Conservation (phyloP, 441 rosid genomes). For the Arabidopsis lyrata region DNA sequence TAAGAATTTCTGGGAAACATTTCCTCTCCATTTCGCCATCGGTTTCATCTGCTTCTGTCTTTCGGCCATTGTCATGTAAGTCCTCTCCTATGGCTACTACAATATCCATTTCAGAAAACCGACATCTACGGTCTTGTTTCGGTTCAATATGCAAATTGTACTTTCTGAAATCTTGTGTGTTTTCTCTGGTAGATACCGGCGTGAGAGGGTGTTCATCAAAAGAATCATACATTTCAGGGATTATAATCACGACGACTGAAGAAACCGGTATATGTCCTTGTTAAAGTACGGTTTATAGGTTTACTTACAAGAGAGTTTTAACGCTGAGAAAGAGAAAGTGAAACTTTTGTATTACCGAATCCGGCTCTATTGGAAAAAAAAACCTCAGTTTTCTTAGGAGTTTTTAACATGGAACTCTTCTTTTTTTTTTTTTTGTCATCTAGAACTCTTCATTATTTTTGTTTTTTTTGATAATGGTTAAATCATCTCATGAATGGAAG, state of each 20-base stretch:
- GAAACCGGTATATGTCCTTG: background rate
- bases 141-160: background rate
- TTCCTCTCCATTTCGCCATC: slow-evolving; percentile 65
- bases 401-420: background rate
- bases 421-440: background rate
- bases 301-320: background rate
- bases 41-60: slow-evolving; percentile 78
- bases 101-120: slow-evolving; percentile 2
- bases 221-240: slow-evolving; percentile 67
- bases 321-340: background rate
- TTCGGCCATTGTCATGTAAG: slow-evolving; percentile 75
- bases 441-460: background rate
- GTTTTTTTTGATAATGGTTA: background rate
- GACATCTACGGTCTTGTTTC: background rate
- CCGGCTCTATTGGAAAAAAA: background rate
- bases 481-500: background rate
- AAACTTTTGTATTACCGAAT: background rate
- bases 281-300: slow-evolving; percentile 15
- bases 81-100: slow-evolving; percentile 17
- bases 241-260: slow-evolving; percentile 49
- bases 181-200: slow-evolving; percentile 56
- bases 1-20: slow-evolving; percentile 71
- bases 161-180: background rate
- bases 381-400: background rate
- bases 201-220: slow-evolving; percentile 72